Conservation (phyloP, 768 basidiomycete species). For the Paxillus ammoniavirescens region DNA sequence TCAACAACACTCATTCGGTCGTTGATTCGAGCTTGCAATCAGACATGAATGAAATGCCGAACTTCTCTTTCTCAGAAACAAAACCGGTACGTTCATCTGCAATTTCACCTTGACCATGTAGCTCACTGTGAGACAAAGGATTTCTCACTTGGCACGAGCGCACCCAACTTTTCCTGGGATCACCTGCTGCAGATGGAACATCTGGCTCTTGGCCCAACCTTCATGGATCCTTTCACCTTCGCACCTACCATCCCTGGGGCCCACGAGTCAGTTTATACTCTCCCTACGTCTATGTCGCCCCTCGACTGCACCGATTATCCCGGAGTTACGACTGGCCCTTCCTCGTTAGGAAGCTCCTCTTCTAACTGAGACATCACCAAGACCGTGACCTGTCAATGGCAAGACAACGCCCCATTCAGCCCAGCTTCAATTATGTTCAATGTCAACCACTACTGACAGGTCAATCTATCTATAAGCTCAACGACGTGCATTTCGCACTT, state of each 20-base stretch:
- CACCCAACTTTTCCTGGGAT: conserved; percentile 6
- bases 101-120: neutral
- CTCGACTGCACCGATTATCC: conserved; percentile 16
- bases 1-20: conserved; percentile 3
- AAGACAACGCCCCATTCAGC: too few species aligned
- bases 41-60: neutral
- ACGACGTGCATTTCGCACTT: too few species aligned
- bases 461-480: too few species aligned
- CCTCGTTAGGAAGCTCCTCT: conserved; percentile 6
- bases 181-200: conserved; percentile 11
- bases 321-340: neutral
- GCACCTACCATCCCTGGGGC: neutral
- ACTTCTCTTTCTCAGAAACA: conserved; percentile 6
- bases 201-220: conserved; percentile 15
- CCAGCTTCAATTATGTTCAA: too few species aligned
- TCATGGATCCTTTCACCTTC: conserved; percentile 25
- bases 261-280: neutral
- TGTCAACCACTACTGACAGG: too few species aligned
- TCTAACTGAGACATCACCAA: neutral
- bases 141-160: neutral
- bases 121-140: conserved; percentile 5
- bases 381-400: too few species aligned
- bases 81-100: conserved; percentile 14
- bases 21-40: conserved; percentile 1
- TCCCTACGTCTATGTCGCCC: conserved; percentile 15